Percentiles rank a stretch among this genome's conserved stretches.
These are phyloP conservation scores for Fusarium virguliforme DNA, from an alignment of 2,329 filamentous ascomycete species.

Conservation along the genomic window DNA sequence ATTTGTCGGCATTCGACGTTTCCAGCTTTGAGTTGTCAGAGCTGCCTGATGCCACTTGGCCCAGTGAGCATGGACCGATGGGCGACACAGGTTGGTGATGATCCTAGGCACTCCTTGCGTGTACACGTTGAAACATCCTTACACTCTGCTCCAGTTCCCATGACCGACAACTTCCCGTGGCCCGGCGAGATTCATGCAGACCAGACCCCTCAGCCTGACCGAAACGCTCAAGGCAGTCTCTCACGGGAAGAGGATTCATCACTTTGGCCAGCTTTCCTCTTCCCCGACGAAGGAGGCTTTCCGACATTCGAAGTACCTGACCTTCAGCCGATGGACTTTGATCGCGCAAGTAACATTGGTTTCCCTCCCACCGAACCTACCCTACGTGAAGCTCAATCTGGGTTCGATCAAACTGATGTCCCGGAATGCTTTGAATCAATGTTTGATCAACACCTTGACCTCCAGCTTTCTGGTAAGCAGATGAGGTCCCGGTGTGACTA, in stretches of 20 bases:
- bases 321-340: background rate
- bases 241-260: background rate
- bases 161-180: background rate
- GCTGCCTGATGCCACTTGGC: background rate
- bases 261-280: background rate
- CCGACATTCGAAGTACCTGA: background rate
- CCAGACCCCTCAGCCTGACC: background rate
- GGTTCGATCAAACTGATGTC: background rate
- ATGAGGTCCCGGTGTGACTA: background rate
- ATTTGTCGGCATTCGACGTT: background rate
- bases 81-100: background rate
- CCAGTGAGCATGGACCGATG: background rate
- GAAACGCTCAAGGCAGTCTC: background rate
- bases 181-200: background rate
- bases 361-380: background rate
- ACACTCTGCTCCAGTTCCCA: background rate
- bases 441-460: slow-evolving; percentile 2
- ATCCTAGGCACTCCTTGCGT: background rate
- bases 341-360: background rate
- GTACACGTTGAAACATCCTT: background rate
- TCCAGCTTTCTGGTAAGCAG: background rate
- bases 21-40: slow-evolving; percentile 1
- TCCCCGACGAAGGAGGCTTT: background rate
- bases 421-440: background rate
- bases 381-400: background rate